Percentiles rank a stretch among this genome's conserved stretches.
phyloP scores from a whole-genome alignment of 1,139 yeast species.

The Lodderomyces oxycetoniae region DNA sequence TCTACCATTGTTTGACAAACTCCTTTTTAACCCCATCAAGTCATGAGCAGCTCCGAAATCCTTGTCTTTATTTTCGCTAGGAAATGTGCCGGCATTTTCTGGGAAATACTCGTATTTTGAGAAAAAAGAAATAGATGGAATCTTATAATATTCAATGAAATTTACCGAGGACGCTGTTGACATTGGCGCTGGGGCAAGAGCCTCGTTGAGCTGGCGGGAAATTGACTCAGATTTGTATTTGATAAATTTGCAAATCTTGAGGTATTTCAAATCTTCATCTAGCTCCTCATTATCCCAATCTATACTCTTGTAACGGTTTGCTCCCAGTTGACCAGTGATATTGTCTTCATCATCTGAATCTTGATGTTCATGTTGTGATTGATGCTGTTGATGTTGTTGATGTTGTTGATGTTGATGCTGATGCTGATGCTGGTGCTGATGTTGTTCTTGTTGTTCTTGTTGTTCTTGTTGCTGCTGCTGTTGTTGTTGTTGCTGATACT shows the following conservation, averaged over 20 bases:
- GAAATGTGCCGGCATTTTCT: too few species aligned
- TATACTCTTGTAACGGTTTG: conserved; percentile 23
- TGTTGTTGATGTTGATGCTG: too few species aligned
- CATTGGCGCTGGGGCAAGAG: conserved; percentile 10
- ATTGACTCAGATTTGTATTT: conserved; percentile 32
- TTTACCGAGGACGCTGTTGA: too few species aligned
- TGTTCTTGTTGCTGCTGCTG: conserved; percentile 18
- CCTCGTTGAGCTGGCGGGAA: conserved; percentile 8
- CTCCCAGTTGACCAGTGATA: background rate
- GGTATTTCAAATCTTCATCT: conserved; percentile 47
- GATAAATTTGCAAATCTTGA: conserved; percentile 40
- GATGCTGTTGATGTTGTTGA: too few species aligned
- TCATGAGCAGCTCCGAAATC: conserved; percentile 12
- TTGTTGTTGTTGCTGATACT: conserved; percentile 25
- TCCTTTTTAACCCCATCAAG: conserved; percentile 11
- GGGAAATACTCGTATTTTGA: too few species aligned
- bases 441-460: too few species aligned
- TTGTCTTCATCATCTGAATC: conserved; percentile 12
- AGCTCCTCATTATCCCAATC: conserved; percentile 51
- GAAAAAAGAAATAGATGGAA: too few species aligned
- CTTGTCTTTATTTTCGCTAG: conserved; percentile 5
- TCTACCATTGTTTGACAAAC: conserved; percentile 1
- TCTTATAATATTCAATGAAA: too few species aligned
- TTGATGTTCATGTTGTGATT: conserved; percentile 17
- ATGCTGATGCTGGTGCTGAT: too few species aligned